Evolutionary conservation across 306 rosid genomes (phyloP), one percentile per base, ranked within the genome.

Genomic region (Prunus armeniaca): DNA sequence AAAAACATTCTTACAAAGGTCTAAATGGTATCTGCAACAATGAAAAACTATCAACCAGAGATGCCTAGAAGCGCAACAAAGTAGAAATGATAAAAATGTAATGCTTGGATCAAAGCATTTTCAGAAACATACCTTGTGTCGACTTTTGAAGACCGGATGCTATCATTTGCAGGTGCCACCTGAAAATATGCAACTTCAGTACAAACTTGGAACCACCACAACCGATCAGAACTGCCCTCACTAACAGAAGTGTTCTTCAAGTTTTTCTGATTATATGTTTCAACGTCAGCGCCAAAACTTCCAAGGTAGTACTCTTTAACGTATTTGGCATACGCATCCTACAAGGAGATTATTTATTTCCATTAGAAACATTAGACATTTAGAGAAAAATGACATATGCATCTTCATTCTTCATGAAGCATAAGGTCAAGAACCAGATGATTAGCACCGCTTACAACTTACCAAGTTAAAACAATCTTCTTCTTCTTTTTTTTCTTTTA

Each of bases 171-270:
- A 18, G 96, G 98, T 65, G 98, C 97, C 76, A 94, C 98, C 88
- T 94, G 98, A 84, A 94, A 94, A 86, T 82, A 94, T 68, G 97
- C 98, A 81, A 94, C 93, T 85, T 92, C 98, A 19, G 92, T 89
- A 79, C 98, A 94, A 84, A 91, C 98, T 94, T 94, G 98, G 84
- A 94, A 94, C 98, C 98, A 92, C 98, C 98, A 94, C 80, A 90
- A 81, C 81, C 97, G 85, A 69, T 74, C 88, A 38, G 91, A 69
- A 67, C 88, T 87, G 83, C 77, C 82, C 73, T 83, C 89, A 70
- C 79, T 78, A 55, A 78, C 79, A 71, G 81, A 70, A 74, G 97
- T 86, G 45, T 80, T 88, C 81, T 94, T 91, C 89, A 94, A 86
- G 86, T 79, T 73, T 46, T 92, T 65, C 80, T 92, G 96, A 79